Evolutionary conservation across 202 grass and related monocot genomes (phyloP), one percentile per base, ranked within the genome.

Genomic region (Dendrocalamus latiflorus): DNA sequence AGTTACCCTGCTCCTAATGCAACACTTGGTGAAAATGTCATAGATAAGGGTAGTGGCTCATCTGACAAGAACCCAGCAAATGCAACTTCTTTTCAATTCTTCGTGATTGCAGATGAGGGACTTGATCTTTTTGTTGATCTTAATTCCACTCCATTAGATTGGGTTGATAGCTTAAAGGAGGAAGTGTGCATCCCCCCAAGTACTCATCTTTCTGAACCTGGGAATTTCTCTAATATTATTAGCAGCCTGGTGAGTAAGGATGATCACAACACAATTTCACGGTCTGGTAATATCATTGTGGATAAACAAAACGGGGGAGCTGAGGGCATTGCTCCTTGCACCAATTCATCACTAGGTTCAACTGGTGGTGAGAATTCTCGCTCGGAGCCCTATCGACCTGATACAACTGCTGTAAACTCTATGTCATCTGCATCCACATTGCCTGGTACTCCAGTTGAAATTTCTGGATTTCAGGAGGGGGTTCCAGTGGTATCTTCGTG

Each of bases 41-140:
- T 55, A 54, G 56, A 83, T 39, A 90, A 75, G 65, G 82, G 38
- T 55, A 53, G 77, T 71, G 65, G 36, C 21, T 80, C 56, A 53
- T 72, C 75, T 81, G 75, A 78, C 79, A 81, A 84, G 50, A 75
- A 44, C 61, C 75, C 76, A 51, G 43, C 12, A 54, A 90, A 83
- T 61, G 56, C 50, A n/a, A 70, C 30, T 30, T 30, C 89, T 53
- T 73, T 98, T 85, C 73, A 95, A 65, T 88, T 95, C 57, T 95
- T 87, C 79, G 91, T 95, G 55, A 80, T 80, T 81, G 88, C 91
- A 61, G 93, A 98, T 49, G 93, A 91, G 30, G 93, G 95, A 65
- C 83, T 98, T 65, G 76, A 95, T 87, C 87, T 98, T 83, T 82
- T 77, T 87, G 83, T 93, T 70, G 95, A 95, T 88, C 81, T 98